Evolutionary conservation across 2,329 filamentous ascomycete genomes (phyloP).

Genomic region (Aureobasidium sp.): DNA sequence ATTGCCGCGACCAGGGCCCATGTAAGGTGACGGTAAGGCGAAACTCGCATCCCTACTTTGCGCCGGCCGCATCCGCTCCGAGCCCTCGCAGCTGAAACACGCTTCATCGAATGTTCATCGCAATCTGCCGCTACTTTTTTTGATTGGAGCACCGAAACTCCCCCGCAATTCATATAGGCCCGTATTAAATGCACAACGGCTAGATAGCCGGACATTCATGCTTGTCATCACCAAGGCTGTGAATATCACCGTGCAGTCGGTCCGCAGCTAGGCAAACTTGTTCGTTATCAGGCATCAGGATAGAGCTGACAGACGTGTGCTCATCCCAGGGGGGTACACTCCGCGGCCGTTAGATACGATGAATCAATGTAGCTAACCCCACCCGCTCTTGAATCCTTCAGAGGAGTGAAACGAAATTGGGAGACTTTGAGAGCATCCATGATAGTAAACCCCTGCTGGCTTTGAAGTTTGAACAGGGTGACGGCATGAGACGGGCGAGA

Average conservation of each 20-base stretch:
- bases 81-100: constrained; percentile 3
- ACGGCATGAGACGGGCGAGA: background rate
- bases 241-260: background rate
- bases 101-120: background rate
- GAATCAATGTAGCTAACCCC: background rate
- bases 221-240: background rate
- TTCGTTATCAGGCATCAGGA: background rate
- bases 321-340: background rate
- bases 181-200: background rate
- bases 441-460: too few relatives aligned
- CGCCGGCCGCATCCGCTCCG: constrained; percentile 4
- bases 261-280: background rate
- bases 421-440: background rate
- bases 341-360: background rate
- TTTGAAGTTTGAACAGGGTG: background rate
- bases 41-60: background rate
- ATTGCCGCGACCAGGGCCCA: background rate
- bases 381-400: constrained; percentile 4
- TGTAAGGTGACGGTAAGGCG: background rate
- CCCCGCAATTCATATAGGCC: background rate
- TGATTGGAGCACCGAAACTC: background rate
- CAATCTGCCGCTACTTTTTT: background rate
- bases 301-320: background rate
- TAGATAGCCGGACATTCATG: constrained; percentile 1
- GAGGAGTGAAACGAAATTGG: background rate